Conservation (phyloP, 1,139 yeast species). For the Yamadazyma blattariae region DNA sequence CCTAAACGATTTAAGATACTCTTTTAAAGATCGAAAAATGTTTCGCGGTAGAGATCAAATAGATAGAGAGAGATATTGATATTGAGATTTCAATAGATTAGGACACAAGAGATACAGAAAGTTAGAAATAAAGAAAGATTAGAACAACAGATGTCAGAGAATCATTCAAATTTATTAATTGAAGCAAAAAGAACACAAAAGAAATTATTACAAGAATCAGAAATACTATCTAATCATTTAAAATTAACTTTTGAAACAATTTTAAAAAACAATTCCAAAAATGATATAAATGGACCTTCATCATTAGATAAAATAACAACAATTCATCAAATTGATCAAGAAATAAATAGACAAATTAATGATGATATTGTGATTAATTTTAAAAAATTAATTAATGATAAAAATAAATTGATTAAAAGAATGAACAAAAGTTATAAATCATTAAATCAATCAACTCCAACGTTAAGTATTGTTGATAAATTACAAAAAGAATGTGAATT, state of each 20-base stretch:
- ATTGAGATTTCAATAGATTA: too few species aligned
- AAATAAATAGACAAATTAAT: conserved; percentile 35
- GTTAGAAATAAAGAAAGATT: too few species aligned
- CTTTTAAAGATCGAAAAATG: too few species aligned
- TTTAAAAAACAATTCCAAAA: conserved; percentile 25
- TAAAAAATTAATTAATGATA: conserved; percentile 21
- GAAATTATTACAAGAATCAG: conserved; percentile 26
- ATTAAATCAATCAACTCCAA: conserved; percentile 9
- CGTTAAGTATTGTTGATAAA: conserved; percentile 22
- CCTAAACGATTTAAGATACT: too few species aligned
- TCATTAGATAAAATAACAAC: conserved; percentile 44
- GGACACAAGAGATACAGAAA: too few species aligned
- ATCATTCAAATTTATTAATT: conserved; percentile 29
- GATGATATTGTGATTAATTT: conserved; percentile 25
- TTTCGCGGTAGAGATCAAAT: too few species aligned
- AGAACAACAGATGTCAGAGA: conserved; percentile 5
- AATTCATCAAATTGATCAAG: conserved; percentile 38
- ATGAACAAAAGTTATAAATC: conserved; percentile 17
- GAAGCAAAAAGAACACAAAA: conserved; percentile 38
- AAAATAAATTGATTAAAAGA: conserved; percentile 18
- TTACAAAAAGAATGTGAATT: conserved; percentile 42
- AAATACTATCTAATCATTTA: conserved; percentile 28
- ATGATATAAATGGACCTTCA: conserved; percentile 22
- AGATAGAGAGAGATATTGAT: too few species aligned
- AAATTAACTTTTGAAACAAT: conserved; percentile 22